phyloP scores from a whole-genome alignment of 257 asterid species.

The Solanum medicagineum region DNA sequence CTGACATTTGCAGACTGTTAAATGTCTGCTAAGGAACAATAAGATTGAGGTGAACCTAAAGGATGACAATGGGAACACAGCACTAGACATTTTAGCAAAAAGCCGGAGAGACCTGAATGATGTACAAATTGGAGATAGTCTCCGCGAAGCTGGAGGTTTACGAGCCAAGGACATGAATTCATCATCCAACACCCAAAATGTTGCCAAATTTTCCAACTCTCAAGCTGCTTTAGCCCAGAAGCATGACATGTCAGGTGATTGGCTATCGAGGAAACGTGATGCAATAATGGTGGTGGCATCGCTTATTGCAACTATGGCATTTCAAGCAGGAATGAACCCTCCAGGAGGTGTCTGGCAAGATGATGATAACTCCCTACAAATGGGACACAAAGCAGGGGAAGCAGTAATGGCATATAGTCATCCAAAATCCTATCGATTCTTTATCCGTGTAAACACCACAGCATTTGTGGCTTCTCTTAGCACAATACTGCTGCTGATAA shows the following conservation, averaged over 20 bases:
- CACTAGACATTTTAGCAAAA: constrained; percentile 19
- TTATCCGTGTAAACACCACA: constrained; percentile 2
- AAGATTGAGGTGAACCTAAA: constrained; percentile 6
- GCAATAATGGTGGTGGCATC: constrained; percentile 24
- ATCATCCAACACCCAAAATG: neutral
- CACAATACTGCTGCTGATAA: constrained; percentile 17
- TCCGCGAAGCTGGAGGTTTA: constrained; percentile 10
- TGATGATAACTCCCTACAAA: neutral
- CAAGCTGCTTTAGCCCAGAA: neutral
- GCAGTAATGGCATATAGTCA: neutral
- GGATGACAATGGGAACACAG: constrained; percentile 15
- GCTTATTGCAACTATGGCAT: constrained; percentile 20
- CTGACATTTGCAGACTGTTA: constrained; percentile 8
- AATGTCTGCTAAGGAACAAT: constrained; percentile 4
- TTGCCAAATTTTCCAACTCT: neutral
- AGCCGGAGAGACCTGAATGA: constrained; percentile 12
- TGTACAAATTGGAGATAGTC: constrained; percentile 12
- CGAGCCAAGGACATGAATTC: neutral
- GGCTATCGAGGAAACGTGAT: constrained; percentile 2
- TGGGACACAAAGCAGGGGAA: neutral
- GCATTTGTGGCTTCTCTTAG: constrained; percentile 28
- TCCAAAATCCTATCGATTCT: neutral
- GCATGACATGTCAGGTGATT: neutral
- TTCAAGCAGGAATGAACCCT: constrained; percentile 18
- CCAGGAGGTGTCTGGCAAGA: constrained; percentile 22